Base-by-base conservation (phyloP, 345 rosid species). In the Trapa incisa region DNA sequence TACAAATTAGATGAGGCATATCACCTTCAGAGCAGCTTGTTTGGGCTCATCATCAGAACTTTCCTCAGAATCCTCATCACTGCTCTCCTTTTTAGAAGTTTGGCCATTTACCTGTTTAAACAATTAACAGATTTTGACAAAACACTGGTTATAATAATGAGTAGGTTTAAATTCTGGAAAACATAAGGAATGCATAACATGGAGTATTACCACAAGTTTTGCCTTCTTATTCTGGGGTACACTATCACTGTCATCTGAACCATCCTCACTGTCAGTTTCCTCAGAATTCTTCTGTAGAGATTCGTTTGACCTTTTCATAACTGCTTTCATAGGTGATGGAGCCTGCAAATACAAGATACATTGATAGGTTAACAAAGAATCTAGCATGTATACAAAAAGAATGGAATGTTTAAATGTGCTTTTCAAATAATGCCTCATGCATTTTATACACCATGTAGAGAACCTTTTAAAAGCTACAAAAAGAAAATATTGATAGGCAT, bases 181-280 rank as follows among this genome's bases (percentile, higher is more conserved):
- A 39, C 6, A 9, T 8, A 47, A 45, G 5, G 47, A 42, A 6
- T 15, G n/a, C 11, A 5, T 29, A 16, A 33, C 9, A 58, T 35
- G 29, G 33, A 71, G 63, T 45, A 3, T 32, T 68, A 68, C 64
- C 65, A 16, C 43, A 11, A 42, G 61, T 50, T 58, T 61, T 0
- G 79, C 86, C 86, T 84, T 86, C 62, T 81, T 85, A 8, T 11
- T 39, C 16, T 80, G 74, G 58, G 91, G 86, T 66, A 76, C 87
- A 64, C 79, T 80, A 41, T 79, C 82, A 35, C 75, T 74, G 35
- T 74, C 78, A 4, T 79, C 85, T 50, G 77, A 73, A 61, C 77
- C 72, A 32, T 77, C 83, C 0, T 79, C 82, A 42, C 77, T 76
- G 41, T 83, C 89, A 60, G 80, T 86, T 42, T 76, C 70, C 36